Percentiles rank a stretch among this genome's conserved stretches.
These are phyloP conservation scores for Linum tenue DNA, from an alignment of 345 rosid species.

Conservation along the genomic window DNA sequence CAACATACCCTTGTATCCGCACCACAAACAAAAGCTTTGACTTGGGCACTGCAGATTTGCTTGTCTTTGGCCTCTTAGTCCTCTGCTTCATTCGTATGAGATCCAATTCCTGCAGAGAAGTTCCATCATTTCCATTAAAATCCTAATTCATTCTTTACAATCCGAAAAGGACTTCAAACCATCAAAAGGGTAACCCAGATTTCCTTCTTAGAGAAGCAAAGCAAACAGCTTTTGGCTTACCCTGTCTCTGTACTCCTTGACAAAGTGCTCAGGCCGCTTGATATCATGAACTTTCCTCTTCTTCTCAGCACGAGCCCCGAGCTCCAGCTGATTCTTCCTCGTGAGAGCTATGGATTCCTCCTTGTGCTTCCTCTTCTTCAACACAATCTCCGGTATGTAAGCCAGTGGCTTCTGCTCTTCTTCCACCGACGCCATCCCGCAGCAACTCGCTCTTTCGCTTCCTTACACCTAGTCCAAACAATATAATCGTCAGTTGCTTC, in stretches of 20 bases:
- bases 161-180: too few relatives aligned
- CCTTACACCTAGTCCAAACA: too few relatives aligned
- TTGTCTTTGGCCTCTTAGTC: slow-evolving; percentile 44
- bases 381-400: slow-evolving; percentile 57
- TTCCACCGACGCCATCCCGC: slow-evolving; percentile 27
- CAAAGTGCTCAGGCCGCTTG: slow-evolving; percentile 72
- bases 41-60: slow-evolving; percentile 17
- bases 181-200: too few relatives aligned
- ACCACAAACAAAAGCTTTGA: slow-evolving; percentile 58
- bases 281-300: slow-evolving; percentile 52
- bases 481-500: neutral
- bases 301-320: slow-evolving; percentile 38
- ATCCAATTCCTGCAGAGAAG: slow-evolving; percentile 55
- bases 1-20: slow-evolving; percentile 68
- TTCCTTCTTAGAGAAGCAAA: too few relatives aligned
- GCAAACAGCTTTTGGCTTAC: slow-evolving; percentile 18
- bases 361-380: slow-evolving; percentile 84
- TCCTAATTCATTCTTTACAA: too few relatives aligned
- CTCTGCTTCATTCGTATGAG: slow-evolving; percentile 73
- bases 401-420: slow-evolving; percentile 41
- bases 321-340: slow-evolving; percentile 64
- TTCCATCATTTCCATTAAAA: too few relatives aligned
- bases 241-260: slow-evolving; percentile 58
- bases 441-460: neutral
- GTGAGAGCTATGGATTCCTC: slow-evolving; percentile 61